phyloP scores from a whole-genome alignment of 495 filamentous ascomycete species.

The Staphylotrichum tortipilum region DNA sequence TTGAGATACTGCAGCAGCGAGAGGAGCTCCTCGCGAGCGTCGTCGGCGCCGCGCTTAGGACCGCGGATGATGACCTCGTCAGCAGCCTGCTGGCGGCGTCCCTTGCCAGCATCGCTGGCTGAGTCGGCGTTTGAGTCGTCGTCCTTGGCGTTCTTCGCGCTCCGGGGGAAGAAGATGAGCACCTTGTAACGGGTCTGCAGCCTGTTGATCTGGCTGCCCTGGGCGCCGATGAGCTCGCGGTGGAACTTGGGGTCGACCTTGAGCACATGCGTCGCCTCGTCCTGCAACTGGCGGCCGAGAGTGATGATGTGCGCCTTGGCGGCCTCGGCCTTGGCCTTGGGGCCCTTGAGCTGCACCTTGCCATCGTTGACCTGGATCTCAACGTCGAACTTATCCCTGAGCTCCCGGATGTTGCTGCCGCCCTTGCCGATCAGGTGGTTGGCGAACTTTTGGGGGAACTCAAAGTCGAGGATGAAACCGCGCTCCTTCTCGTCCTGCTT shows the following conservation, averaged over 20 bases:
- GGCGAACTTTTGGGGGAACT: constrained; percentile 89
- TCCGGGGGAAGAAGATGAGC: constrained; percentile 85
- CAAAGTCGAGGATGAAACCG: constrained; percentile 73
- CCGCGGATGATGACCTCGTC: constrained; percentile 91
- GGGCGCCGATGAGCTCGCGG: constrained; percentile 80
- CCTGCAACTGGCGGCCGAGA: constrained; percentile 69
- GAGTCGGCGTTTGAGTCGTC: constrained; percentile 60
- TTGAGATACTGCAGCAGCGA: constrained; percentile 76
- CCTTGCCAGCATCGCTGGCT: constrained; percentile 61
- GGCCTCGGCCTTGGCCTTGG: constrained; percentile 63
- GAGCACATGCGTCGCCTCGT: constrained; percentile 74
- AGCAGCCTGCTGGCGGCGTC: constrained; percentile 62
- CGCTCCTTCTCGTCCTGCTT: constrained; percentile 82
- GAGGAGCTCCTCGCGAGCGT: constrained; percentile 80
- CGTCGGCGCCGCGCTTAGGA: constrained; percentile 82
- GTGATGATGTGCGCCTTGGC: constrained; percentile 68
- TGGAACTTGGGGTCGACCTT: constrained; percentile 86
- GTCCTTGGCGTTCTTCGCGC: constrained; percentile 51
- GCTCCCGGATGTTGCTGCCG: constrained; percentile 87
- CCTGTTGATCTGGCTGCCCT: constrained; percentile 84
- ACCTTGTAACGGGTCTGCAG: constrained; percentile 85
- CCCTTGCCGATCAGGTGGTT: constrained; percentile 87
- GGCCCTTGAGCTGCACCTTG: constrained; percentile 52
- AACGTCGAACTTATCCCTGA: constrained; percentile 95
- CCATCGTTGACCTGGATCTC: constrained; percentile 85